A percentile compares a stretch with the other conserved stretches of the same genome.
phyloP scores from a whole-genome alignment of 257 asterid species.

The Nicotiana obtusifolia region DNA sequence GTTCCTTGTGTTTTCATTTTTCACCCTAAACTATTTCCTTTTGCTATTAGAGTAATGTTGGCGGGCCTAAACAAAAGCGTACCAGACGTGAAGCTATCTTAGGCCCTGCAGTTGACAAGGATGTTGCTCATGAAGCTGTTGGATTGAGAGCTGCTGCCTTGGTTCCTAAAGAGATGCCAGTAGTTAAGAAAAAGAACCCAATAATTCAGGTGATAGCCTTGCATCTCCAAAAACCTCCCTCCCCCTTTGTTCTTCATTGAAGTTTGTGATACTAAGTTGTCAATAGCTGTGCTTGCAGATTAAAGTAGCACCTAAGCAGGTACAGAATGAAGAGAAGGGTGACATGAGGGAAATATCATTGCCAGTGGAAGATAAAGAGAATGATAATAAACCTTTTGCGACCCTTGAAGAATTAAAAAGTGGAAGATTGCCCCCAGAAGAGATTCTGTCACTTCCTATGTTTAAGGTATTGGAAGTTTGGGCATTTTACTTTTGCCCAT shows the following conservation, averaged over 20 bases:
- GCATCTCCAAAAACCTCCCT: neutral
- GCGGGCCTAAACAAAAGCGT: slow-evolving; percentile 55
- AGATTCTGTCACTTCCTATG: slow-evolving; percentile 81
- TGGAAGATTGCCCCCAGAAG: slow-evolving; percentile 91
- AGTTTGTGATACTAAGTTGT: neutral
- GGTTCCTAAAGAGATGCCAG: slow-evolving; percentile 81
- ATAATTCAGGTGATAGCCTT: slow-evolving; percentile 57
- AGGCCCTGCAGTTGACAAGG: slow-evolving; percentile 87
- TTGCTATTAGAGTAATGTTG: slow-evolving; percentile 12
- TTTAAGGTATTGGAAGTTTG: slow-evolving; percentile 56
- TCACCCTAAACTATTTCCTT: neutral
- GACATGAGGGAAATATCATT: slow-evolving; percentile 26
- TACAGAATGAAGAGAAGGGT: slow-evolving; percentile 40
- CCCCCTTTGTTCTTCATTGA: neutral
- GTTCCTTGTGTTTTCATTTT: neutral
- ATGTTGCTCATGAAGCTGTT: slow-evolving; percentile 82
- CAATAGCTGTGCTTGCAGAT: slow-evolving; percentile 46
- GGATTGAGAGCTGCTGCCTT: slow-evolving; percentile 70
- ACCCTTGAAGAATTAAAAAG: slow-evolving; percentile 58
- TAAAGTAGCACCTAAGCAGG: slow-evolving; percentile 65
- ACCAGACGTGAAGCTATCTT: slow-evolving; percentile 54
- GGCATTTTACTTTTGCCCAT: neutral
- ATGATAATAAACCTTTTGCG: slow-evolving; percentile 42
- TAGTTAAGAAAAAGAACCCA: slow-evolving; percentile 64
- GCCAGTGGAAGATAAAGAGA: slow-evolving; percentile 31